Base-by-base conservation (phyloP, 1,284 basidiomycete species). In the Pulveroboletus sp. region DNA sequence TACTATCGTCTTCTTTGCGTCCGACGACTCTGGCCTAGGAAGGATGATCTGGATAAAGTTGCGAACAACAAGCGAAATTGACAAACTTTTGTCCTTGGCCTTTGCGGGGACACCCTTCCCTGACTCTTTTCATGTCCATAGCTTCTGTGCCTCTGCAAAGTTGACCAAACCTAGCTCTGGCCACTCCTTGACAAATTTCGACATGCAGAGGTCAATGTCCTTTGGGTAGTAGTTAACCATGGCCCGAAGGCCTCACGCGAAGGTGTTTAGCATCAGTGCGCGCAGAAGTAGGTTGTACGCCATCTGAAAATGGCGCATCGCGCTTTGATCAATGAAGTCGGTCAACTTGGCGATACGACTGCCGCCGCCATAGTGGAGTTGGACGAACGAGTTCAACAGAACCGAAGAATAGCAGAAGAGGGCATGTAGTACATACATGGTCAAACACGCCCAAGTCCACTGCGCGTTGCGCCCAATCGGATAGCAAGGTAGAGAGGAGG, bases 221-320 rank as follows among this genome's bases (percentile, higher is more conserved):
- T 75, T 72, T 0, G 89, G 89, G 72, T 92, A 92, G 77, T 95
- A 96, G 18, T 81, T 75, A 62, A 87, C 71, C 83, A 94, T 88
- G 45, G 1, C 92, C 92, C 2, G 85, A 82, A 35, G 95, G 81
- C 9, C 86, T 81, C 28, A 81, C 78, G 39, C 87, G 84, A 47
- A 95, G 83, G 76, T 94, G 91, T 74, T 95, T 95, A 22, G 90
- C 86, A 33, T 93, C 93, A 1, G 89, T 93, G 26, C 93, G 86
- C 9, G 83, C 70, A 42, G 84, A 84, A 6, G 80, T 81, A 0
- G 92, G 73, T 95, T 96, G 73, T 89, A 92, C 4, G 87, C 80
- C 7, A 92, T 94, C 70, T 92, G 84, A 96, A 96, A 54, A 96
- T 84, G 28, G 79, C 71, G 68, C 84, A 87, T 52, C 86, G 85